Conservation (phyloP, 805 yeast species). For the Kodamaea leandrae region DNA sequence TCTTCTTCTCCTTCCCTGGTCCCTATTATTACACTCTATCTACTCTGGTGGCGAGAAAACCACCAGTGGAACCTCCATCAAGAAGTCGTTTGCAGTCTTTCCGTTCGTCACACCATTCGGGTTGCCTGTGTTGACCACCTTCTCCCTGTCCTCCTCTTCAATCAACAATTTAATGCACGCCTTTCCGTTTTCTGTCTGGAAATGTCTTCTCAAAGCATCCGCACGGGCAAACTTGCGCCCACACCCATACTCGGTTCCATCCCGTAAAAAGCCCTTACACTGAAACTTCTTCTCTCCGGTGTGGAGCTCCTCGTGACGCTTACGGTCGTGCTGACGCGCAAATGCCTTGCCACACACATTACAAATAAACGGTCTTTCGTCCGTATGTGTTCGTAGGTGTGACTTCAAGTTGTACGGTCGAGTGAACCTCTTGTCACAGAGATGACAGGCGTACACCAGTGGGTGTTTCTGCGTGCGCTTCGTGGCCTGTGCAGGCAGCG, state of each 20-base stretch:
- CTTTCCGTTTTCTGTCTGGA: constrained; percentile 47
- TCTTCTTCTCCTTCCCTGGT: neutral
- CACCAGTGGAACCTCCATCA: constrained; percentile 27
- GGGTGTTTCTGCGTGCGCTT: constrained; percentile 70
- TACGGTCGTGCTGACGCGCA: constrained; percentile 46
- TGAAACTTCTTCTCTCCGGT: constrained; percentile 72
- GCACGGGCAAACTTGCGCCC: constrained; percentile 47
- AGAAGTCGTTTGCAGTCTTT: constrained; percentile 11
- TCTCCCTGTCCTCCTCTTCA: constrained; percentile 40
- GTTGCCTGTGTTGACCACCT: constrained; percentile 11
- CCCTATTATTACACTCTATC: neutral
- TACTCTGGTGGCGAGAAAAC: constrained; percentile 41
- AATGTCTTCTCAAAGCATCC: constrained; percentile 44
- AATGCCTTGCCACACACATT: constrained; percentile 75
- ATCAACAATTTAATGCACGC: constrained; percentile 39
- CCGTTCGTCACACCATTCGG: constrained; percentile 10
- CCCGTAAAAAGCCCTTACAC: constrained; percentile 60
- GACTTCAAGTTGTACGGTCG: constrained; percentile 91
- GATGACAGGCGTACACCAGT: constrained; percentile 69
- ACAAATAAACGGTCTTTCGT: constrained; percentile 76
- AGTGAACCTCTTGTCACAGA: constrained; percentile 85
- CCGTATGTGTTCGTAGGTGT: constrained; percentile 86
- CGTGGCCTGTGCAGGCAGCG: constrained; percentile 52
- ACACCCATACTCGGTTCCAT: constrained; percentile 40
- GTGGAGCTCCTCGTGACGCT: constrained; percentile 55